A percentile compares a stretch with the other conserved stretches of the same genome.
phyloP scores from a whole-genome alignment of 495 filamentous ascomycete genomes.

The Annulohypoxylon nitens region DNA sequence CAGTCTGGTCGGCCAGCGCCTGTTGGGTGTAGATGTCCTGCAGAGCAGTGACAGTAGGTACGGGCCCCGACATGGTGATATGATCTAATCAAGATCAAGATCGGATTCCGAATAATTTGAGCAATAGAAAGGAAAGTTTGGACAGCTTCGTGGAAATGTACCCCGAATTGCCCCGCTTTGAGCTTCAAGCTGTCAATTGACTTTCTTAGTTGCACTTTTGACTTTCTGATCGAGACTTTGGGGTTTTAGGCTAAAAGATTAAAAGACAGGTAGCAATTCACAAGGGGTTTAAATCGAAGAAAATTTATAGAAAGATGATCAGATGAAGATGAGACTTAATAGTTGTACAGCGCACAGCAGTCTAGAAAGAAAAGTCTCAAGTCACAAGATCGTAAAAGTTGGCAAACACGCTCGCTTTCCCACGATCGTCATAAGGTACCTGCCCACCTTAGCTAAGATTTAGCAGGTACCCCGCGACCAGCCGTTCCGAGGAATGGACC shows the following conservation, averaged over 20 bases:
- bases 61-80: slow-evolving; percentile 66
- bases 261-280: background rate
- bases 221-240: background rate
- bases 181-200: slow-evolving; percentile 21
- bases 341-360: background rate
- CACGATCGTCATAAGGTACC: slow-evolving; percentile 46
- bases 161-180: slow-evolving; percentile 37
- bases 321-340: background rate
- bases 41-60: slow-evolving; percentile 71
- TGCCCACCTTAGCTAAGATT: slow-evolving; percentile 46
- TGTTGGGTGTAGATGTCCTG: slow-evolving; percentile 77
- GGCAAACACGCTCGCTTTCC: slow-evolving; percentile 36
- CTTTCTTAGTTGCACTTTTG: slow-evolving; percentile 5
- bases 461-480: slow-evolving; percentile 42
- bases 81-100: slow-evolving; percentile 18
- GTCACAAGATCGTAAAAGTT: slow-evolving; percentile 46
- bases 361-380: slow-evolving; percentile 17
- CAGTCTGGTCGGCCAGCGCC: slow-evolving; percentile 66
- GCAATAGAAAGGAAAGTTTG: slow-evolving; percentile 3
- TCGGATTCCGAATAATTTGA: slow-evolving; percentile 18
- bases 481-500: slow-evolving; percentile 47
- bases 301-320: background rate
- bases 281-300: background rate
- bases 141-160: slow-evolving; percentile 19
- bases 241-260: background rate